Conservation (phyloP, 163 green algal genomes). For the Scenedesmus sp. region DNA sequence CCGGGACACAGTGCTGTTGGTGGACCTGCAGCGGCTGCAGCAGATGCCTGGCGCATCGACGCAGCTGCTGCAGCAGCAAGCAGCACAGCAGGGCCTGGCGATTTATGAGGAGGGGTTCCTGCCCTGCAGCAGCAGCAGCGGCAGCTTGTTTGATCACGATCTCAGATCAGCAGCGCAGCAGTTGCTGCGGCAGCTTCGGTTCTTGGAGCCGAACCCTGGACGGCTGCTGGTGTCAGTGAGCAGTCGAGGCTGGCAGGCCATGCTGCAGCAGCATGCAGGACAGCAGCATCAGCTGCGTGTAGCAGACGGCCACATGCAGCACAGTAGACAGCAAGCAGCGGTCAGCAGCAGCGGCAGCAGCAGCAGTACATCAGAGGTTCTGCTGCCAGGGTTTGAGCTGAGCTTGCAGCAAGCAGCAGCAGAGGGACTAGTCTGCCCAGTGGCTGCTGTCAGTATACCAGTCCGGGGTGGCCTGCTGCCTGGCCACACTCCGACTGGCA, state of each 20-base stretch:
- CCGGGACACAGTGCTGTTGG: constrained; percentile 5
- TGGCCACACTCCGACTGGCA: background rate
- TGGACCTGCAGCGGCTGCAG: constrained; percentile 28
- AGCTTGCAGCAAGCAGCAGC: background rate
- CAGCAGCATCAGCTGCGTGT: constrained; percentile 13
- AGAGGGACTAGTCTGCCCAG: background rate
- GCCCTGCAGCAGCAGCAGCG: background rate
- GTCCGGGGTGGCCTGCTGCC: background rate
- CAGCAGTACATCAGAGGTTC: background rate
- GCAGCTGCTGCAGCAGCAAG: constrained; percentile 34
- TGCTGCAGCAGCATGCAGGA: background rate
- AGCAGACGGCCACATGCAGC: background rate
- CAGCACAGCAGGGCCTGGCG: background rate
- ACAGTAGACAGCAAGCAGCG: background rate
- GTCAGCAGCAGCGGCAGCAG: constrained; percentile 35
- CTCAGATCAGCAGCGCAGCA: background rate
- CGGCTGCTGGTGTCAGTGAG: constrained; percentile 28
- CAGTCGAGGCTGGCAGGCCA: background rate
- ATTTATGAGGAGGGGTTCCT: constrained; percentile 32
- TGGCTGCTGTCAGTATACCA: background rate
- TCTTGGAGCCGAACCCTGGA: constrained; percentile 16
- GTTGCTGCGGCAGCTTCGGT: constrained; percentile 40
- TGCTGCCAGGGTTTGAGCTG: background rate
- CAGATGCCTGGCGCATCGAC: background rate
- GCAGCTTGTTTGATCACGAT: constrained; percentile 4